Base-by-base conservation (phyloP, 352 stramenopile species). In the Phytopythium montanum region DNA sequence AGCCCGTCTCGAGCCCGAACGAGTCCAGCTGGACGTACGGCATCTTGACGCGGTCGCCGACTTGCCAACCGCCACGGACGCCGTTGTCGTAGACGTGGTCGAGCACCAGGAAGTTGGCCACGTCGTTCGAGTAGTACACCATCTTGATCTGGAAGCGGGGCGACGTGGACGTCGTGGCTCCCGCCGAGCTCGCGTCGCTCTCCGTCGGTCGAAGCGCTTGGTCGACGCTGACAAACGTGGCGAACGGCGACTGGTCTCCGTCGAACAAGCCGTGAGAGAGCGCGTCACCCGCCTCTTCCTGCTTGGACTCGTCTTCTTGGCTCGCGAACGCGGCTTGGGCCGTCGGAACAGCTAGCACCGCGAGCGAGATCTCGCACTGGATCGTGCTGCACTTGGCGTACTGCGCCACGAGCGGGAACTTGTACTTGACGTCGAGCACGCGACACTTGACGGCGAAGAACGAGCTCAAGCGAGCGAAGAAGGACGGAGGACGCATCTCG, bases 101-200 rank as follows among this genome's bases (percentile, higher is more conserved):
- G n/a, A 95, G 64, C 29, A 96, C 72, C 28, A 96, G 51, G 49
- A 95, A 96, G 49, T 95, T 94, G 5, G 86, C 78, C 12, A 90
- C 69, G 48, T 95, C 81, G 60, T 93, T 84, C 7, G 86, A 83
- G 42, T 92, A 86, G 41, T 87, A 90, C 28, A 76, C 33, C 33
- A 93, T 34, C 53, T 85, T 87, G 61, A 96, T 90, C 48, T 63
- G 64, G 41, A 81, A 82, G 16, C 81, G 74, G 48, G 75, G 49
- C 12, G 76, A 77, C 12, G 34, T 38, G n/a, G 21, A 29, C 5
- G n/a, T 18, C 39, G 34, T 38, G 14, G 52, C 38, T 7, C 3
- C 34, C 38, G 52, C 33, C 8, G n/a, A 25, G 23, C 6, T 46
- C 14, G 72, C 59, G 14, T 73, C 66, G n/a, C 68, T 72, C 14